Conservation (phyloP, 1,139 yeast species). For the Zygosaccharomyces sapae region DNA sequence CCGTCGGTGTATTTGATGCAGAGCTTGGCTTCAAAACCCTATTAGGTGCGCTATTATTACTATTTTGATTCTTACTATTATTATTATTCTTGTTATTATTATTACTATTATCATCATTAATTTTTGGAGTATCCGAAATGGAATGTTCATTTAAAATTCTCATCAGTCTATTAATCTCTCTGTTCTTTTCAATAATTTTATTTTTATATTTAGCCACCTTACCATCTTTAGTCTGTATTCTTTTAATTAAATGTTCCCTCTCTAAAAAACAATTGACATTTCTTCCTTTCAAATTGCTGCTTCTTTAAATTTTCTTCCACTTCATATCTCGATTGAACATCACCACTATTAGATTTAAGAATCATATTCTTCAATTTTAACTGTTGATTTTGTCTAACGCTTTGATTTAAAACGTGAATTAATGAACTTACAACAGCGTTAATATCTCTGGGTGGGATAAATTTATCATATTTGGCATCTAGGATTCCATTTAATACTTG, state of each 20-base stretch:
- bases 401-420: conserved; percentile 17
- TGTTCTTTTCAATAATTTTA: conserved; percentile 42
- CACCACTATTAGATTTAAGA: conserved; percentile 33
- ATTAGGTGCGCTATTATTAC: too few species aligned
- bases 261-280: conserved; percentile 34
- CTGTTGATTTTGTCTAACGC: conserved; percentile 29
- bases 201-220: conserved; percentile 43
- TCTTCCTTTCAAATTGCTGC: conserved; percentile 48
- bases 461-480: conserved; percentile 3
- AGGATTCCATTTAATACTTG: conserved; percentile 5
- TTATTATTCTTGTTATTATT: conserved; percentile 1
- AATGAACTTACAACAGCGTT: conserved; percentile 15
- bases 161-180: conserved; percentile 38
- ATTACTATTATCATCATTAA: neutral
- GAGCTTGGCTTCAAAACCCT: neutral
- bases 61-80: conserved; percentile 1
- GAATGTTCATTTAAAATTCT: conserved; percentile 25
- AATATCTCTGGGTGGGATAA: conserved; percentile 10
- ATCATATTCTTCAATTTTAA: conserved; percentile 31
- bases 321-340: conserved; percentile 42
- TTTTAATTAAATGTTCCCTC: conserved; percentile 38
- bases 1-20: conserved; percentile 4
- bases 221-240: conserved; percentile 40
- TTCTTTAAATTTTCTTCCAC: conserved; percentile 45
- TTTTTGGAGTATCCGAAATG: conserved; percentile 8